These are phyloP conservation scores for Gastrolobium bilobum DNA, from an alignment of 306 rosid species.

Conservation along the genomic window DNA sequence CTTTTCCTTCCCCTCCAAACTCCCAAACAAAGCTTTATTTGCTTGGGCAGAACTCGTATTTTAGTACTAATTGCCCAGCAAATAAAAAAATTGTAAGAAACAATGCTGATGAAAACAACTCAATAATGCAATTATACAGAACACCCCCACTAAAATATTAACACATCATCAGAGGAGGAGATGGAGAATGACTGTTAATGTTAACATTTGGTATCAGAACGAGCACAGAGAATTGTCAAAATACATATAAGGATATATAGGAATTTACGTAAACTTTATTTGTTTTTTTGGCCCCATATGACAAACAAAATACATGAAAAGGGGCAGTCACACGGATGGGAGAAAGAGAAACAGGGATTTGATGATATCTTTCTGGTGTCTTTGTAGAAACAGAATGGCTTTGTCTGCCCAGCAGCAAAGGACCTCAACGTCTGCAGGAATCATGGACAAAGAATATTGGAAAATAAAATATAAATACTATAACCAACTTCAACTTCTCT, in stretches of 20 bases:
- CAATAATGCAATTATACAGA: background rate
- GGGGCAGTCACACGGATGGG: background rate
- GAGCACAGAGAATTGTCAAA: conserved; percentile 22
- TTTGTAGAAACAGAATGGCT: conserved; percentile 46
- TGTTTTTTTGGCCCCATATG: conserved; percentile 8
- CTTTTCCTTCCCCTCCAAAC: no score
- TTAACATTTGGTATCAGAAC: background rate
- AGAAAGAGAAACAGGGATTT: background rate
- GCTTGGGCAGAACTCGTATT: background rate
- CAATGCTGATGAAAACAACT: background rate
- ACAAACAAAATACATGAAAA: conserved; percentile 25
- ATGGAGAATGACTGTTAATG: background rate
- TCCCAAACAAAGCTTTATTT: no score
- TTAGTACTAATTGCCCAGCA: background rate
- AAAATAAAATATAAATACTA: conserved; percentile 39
- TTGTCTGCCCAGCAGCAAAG: conserved; percentile 57
- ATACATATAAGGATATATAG: background rate
- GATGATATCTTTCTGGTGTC: conserved; percentile 45
- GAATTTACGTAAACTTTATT: conserved; percentile 20
- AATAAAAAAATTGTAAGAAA: background rate
- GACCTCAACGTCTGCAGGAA: conserved; percentile 65
- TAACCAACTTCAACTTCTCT: conserved; percentile 17
- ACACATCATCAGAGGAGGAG: background rate
- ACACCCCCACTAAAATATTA: conserved; percentile 11
- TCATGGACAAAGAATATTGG: conserved; percentile 52